Base-by-base conservation (phyloP, 2,329 filamentous ascomycete genomes). In the Tricladium varicosporioides region DNA sequence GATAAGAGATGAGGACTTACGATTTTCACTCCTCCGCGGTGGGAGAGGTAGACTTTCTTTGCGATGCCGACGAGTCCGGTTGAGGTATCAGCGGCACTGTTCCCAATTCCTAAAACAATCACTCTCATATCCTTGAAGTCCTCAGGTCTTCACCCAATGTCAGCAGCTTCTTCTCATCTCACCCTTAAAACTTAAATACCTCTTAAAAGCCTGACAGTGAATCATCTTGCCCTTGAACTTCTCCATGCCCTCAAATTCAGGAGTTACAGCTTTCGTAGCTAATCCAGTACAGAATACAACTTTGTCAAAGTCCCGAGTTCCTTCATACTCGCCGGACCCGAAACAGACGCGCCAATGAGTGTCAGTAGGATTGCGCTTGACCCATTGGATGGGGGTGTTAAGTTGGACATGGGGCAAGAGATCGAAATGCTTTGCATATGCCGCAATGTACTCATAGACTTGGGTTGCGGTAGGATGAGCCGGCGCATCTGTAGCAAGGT, bases 81-180 rank as follows among this genome's bases (percentile, higher is more conserved):
- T 10, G 72, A 67, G 2, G 73, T 63, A 54, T 76, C 74, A 16
- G 68, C 70, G 0, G 70, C 65, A 1, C 74, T 77, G 47, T 73
- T 74, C 14, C 73, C 73, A 22, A 78, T 63, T 5, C 77, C 77
- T 2, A 79, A 67, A 0, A 80, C 66, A 0, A 80, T 55, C 1
- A 80, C 74, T 9, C 67, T 75, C 60, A 78, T 75, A 5, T 67
- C 72, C 11, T 70, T 67, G 63, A 76, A 78, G 15, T 66, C 63
- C 1, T 68, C 63, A 1, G 72, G 65, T 2, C 70, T 70, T 27
- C 3, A 27, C 3, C 22, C 3, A 27, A 27, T 27, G 7, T 27
- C 22, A 27, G 22, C 22, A 40, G 5, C 36, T 40, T 13, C n/a
- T n/a, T 40, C 40, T 62, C 15, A 7, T 49, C 47, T 36, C 54